A percentile compares a stretch with the other conserved stretches of the same genome.
phyloP scores from a whole-genome alignment of 169 alveolate genomes.

The Toxoplasma gondii region DNA sequence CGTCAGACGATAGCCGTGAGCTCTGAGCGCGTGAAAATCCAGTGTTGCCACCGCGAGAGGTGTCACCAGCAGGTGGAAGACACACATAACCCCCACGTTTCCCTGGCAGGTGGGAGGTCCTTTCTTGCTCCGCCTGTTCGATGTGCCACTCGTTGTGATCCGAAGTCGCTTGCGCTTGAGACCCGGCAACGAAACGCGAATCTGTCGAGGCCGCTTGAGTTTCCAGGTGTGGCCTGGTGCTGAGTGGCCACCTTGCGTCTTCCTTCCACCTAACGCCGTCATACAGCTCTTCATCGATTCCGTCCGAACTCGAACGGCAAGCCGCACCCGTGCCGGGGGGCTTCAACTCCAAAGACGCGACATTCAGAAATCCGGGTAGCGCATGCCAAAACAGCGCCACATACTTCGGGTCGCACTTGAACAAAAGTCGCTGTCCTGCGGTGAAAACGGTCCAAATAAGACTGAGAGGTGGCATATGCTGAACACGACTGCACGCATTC shows the following conservation, averaged over 20 bases:
- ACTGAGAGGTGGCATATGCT: not conserved
- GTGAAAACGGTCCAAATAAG: not conserved
- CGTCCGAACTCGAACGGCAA: not conserved
- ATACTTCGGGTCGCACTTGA: not conserved
- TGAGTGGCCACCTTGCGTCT: not conserved
- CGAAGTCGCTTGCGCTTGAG: not conserved
- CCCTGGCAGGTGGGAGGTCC: too few relatives aligned
- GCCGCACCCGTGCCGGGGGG: not conserved
- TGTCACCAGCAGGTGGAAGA: too few relatives aligned
- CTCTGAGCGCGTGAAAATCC: not conserved
- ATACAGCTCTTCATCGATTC: not conserved
- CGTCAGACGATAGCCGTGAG: not conserved
- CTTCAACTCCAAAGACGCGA: not conserved
- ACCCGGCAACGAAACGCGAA: not conserved
- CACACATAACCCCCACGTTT: too few relatives aligned
- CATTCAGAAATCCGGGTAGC: not conserved
- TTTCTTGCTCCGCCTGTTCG: not conserved
- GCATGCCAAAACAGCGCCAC: constrained; percentile 5
- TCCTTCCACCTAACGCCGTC: not conserved
- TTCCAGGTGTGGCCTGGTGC: too few relatives aligned
- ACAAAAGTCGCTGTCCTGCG: not conserved
- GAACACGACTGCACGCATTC: not conserved
- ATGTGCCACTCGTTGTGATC: not conserved
- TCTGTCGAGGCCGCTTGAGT: too few relatives aligned
- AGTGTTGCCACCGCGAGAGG: too few relatives aligned